Evolutionary conservation across 768 basidiomycete species (phyloP), one percentile per base, ranked within the genome.

Genomic region (Podaxis carcinomalis): DNA sequence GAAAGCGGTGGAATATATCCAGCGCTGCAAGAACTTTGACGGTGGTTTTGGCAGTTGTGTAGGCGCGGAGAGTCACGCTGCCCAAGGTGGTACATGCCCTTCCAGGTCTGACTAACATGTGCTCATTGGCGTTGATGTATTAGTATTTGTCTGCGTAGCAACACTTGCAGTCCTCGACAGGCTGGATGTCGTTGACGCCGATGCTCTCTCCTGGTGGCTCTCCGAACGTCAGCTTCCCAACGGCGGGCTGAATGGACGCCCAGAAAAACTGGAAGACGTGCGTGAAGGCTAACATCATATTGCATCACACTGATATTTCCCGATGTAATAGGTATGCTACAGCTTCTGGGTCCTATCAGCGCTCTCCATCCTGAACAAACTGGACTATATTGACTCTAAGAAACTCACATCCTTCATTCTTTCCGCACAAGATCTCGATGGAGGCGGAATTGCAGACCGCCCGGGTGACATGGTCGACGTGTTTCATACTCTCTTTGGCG

Each of bases 211-310:
- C 2, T 95, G 93, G 89, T 98, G 97, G 97, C 75, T 99, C 2
- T 83, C 91, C 5, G 97, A 98, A 69, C 80, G 97, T 5, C 97
- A 99, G 70, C 78, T 97, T 11, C 90, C 95, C 0, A 93, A 84
- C 67, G 97, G 97, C 6, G 97, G 97, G 0, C 76, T 99, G 62
- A 98, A 98, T 66, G 97, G 96, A 0, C 81, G 97, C n/a, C 97
- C 97, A 9, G 93, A 99, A 71, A 99, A 99, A 75, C 78, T 98
- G 36, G 93, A 95, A 75, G 96, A 98, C 70, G 97, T 96, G 66
- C 66, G 87, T 79, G 5, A 44, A 16, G 14, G n/a, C 42, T 16
- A 0, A 19, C 9, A 44, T 9, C 19, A 44, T 19, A 19, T 44
- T 19, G 19, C 14, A 44, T 44, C 42, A 44, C n/a, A 40, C 42